Conservation (phyloP, 768 basidiomycete species). For the Lactarius pseudohatsudake region DNA sequence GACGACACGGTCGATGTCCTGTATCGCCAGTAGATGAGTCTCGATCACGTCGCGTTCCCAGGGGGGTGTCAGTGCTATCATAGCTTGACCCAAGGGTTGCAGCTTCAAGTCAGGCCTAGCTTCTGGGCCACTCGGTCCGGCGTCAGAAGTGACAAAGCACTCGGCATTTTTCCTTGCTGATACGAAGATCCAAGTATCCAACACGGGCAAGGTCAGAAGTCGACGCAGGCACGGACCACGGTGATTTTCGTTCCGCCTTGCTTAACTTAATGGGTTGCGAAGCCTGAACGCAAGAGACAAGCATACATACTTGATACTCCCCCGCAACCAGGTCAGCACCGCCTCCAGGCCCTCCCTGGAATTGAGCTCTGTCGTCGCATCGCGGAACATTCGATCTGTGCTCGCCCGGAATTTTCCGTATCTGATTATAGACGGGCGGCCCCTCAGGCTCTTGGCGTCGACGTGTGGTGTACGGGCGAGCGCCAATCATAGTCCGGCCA, state of each 20-base stretch:
- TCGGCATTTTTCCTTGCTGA: neutral
- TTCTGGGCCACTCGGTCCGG: neutral
- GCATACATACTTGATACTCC: neutral
- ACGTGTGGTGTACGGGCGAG: neutral
- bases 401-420: neutral
- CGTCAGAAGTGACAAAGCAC: neutral
- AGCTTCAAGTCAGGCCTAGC: too few species aligned
- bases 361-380: neutral
- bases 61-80: too few species aligned
- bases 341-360: neutral
- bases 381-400: neutral
- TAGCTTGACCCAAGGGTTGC: neutral
- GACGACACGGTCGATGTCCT: neutral
- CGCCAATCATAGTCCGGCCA: neutral
- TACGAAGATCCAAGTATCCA: neutral
- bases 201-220: neutral
- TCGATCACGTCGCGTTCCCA: too few species aligned
- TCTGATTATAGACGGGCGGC: neutral
- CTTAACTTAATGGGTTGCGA: neutral
- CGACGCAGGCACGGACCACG: too few species aligned
- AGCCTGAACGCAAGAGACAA: neutral
- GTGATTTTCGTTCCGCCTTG: neutral
- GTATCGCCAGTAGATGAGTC: neutral
- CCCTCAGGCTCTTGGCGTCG: neutral
- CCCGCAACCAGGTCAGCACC: neutral